Evolutionary conservation across 2,329 filamentous ascomycete genomes (phyloP).

Genomic region (Penicillium sp.): DNA sequence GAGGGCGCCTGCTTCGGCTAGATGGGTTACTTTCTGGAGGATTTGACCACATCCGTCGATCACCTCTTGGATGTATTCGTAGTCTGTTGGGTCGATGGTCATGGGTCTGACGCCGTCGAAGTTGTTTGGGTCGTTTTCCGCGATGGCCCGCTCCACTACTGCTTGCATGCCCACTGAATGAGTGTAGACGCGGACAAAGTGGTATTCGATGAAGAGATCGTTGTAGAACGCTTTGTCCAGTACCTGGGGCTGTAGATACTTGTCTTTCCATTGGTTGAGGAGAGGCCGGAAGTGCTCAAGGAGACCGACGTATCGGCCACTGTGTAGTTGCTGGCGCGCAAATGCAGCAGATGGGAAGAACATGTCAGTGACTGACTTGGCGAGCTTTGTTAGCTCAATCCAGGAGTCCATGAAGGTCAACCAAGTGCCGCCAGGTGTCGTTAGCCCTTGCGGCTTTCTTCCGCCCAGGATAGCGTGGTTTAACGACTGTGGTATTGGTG

Average conservation of each 20-base stretch:
- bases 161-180: conserved; percentile 54
- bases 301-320: conserved; percentile 50
- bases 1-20: conserved; percentile 47
- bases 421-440: conserved; percentile 47
- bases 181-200: conserved; percentile 46
- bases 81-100: conserved; percentile 50
- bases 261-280: conserved; percentile 38
- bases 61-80: conserved; percentile 55
- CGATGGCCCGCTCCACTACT: conserved; percentile 52
- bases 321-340: conserved; percentile 38
- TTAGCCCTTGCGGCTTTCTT: conserved; percentile 34
- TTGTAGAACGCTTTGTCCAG: conserved; percentile 42
- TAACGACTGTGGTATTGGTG: conserved; percentile 48
- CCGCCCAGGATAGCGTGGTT: conserved; percentile 34
- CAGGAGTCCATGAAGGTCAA: conserved; percentile 52
- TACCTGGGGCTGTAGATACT: conserved; percentile 33
- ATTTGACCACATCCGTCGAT: conserved; percentile 54
- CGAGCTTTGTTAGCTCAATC: conserved; percentile 48
- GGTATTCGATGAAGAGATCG: conserved; percentile 53
- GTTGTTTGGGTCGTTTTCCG: conserved; percentile 32
- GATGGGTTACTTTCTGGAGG: conserved; percentile 48
- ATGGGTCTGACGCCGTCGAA: conserved; percentile 41
- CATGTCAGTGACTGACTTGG: conserved; percentile 52
- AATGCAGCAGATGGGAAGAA: conserved; percentile 47
- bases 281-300: conserved; percentile 43